Evolutionary conservation across 139 green algal genomes (phyloP).

Genomic region (Micromonas pusilla): DNA sequence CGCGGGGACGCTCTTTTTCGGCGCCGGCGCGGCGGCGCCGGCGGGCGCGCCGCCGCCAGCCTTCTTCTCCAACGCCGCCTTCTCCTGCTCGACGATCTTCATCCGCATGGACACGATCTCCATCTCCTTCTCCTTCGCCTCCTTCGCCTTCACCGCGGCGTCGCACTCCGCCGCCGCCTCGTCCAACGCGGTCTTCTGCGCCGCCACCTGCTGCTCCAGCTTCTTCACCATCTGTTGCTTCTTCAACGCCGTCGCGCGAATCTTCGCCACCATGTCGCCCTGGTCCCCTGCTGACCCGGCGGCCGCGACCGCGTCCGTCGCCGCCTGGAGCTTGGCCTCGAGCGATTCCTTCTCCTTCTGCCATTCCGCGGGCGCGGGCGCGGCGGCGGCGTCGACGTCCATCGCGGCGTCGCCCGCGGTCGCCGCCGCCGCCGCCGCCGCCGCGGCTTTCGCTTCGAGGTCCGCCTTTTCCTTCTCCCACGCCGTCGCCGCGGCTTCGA

Average conservation of each 20-base stretch:
- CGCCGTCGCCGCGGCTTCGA: neutral
- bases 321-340: neutral
- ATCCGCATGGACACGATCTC: neutral
- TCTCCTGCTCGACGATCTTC: neutral
- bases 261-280: neutral
- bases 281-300: too few relatives aligned
- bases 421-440: neutral
- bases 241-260: neutral
- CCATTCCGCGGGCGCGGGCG: neutral
- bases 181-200: neutral
- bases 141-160: neutral
- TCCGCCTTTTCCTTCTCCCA: constrained; percentile 6
- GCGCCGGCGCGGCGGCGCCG: too few relatives aligned
- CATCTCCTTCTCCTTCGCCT: neutral
- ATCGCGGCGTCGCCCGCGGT: neutral
- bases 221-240: neutral
- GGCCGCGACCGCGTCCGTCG: too few relatives aligned
- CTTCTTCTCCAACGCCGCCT: neutral
- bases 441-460: neutral
- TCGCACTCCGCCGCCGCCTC: neutral
- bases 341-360: neutral
- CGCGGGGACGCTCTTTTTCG: too few relatives aligned
- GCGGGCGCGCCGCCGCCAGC: neutral
- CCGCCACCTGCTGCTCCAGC: neutral
- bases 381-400: neutral